Conservation (phyloP, 1,139 yeast species). For the Kodamaea suecica region DNA sequence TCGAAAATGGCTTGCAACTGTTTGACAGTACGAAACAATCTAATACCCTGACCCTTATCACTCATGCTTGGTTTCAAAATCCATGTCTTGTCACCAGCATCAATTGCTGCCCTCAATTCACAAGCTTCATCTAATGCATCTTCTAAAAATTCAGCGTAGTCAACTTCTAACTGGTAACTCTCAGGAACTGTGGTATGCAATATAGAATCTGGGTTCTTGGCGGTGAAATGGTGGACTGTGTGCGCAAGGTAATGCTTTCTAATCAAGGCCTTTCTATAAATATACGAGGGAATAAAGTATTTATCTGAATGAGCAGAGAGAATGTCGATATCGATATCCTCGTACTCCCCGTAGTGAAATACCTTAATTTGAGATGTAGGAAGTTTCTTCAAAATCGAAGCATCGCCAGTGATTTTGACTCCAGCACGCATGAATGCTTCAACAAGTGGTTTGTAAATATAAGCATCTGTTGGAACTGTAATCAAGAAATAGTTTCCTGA, state of each 20-base stretch:
- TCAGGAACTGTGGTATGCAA: constrained; percentile 65
- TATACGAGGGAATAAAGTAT: constrained; percentile 75
- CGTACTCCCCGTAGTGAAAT: constrained; percentile 88
- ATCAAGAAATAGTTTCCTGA: constrained; percentile 20
- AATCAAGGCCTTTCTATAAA: constrained; percentile 82
- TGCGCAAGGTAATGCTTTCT: constrained; percentile 86
- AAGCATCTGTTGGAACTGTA: constrained; percentile 40
- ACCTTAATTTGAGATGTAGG: constrained; percentile 26
- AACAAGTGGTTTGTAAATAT: constrained; percentile 57
- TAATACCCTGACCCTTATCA: constrained; percentile 93
- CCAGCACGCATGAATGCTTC: constrained; percentile 36
- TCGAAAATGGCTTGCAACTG: constrained; percentile 83
- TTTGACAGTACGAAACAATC: constrained; percentile 72
- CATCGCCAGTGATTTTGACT: constrained; percentile 28
- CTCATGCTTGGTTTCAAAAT: constrained; percentile 95
- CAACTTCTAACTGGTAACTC: constrained; percentile 80
- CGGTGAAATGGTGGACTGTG: constrained; percentile 68
- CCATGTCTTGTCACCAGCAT: constrained; percentile 65
- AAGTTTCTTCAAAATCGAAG: constrained; percentile 20
- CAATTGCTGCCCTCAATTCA: constrained; percentile 78
- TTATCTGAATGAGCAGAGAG: constrained; percentile 33
- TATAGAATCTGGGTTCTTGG: constrained; percentile 70
- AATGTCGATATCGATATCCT: constrained; percentile 75
- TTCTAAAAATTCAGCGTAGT: constrained; percentile 92
- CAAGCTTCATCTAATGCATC: constrained; percentile 90